Conservation (phyloP, 768 basidiomycete genomes). For the Coprinopsis strossmayeri region DNA sequence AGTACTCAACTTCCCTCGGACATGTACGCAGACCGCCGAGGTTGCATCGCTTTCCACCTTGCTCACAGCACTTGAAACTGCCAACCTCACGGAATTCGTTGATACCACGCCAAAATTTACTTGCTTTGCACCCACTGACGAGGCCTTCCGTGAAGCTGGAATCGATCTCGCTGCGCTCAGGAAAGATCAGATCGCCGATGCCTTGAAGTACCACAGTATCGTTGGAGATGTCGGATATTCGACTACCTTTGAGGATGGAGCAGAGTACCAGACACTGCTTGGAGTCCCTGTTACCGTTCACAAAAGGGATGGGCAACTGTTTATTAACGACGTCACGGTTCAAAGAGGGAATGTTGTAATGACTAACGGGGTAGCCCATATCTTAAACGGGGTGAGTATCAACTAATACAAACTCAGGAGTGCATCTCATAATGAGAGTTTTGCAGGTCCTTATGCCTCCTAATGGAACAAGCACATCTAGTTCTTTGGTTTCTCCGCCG, state of each 20-base stretch:
- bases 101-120: slow-evolving; percentile 9
- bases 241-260: slow-evolving; percentile 6
- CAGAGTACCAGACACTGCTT: slow-evolving; percentile 4
- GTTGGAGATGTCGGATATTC: slow-evolving; percentile 9
- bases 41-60: neutral
- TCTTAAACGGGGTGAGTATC: slow-evolving; percentile 6
- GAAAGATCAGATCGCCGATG: neutral
- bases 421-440: too few species aligned
- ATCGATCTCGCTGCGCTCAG: neutral
- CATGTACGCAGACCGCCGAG: slow-evolving; percentile 4
- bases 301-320: slow-evolving; percentile 9
- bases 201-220: slow-evolving; percentile 10
- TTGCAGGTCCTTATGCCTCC: too few species aligned
- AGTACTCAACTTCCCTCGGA: slow-evolving; percentile 9
- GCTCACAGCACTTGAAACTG: neutral
- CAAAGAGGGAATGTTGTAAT: slow-evolving; percentile 5
- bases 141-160: slow-evolving; percentile 2
- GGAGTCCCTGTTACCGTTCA: slow-evolving; percentile 5
- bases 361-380: slow-evolving; percentile 9
- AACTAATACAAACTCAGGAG: too few species aligned
- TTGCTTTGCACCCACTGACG: slow-evolving; percentile 10
- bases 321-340: slow-evolving; percentile 8
- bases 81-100: neutral
- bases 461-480: too few species aligned
- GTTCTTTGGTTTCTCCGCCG: too few species aligned